phyloP scores from a whole-genome alignment of 345 rosid genomes.

The Syzygium aromaticum region DNA sequence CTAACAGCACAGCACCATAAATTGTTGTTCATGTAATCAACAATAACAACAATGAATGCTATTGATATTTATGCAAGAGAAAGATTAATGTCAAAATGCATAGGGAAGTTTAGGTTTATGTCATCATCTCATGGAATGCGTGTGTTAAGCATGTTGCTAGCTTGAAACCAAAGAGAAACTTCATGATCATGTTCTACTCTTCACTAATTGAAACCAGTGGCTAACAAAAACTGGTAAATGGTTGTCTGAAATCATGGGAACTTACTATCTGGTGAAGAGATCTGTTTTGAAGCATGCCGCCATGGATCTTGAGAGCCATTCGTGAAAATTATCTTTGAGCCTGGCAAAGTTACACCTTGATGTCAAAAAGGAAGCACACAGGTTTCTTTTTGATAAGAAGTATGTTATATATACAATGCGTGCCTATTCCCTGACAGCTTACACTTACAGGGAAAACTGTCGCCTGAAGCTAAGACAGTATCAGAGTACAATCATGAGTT shows the following conservation, averaged over 20 bases:
- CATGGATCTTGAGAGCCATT: slow-evolving; percentile 96
- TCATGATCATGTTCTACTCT: background rate
- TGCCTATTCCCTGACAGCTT: background rate
- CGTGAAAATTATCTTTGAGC: slow-evolving; percentile 72
- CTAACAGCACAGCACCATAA: fast-evolving
- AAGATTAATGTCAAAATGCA: background rate
- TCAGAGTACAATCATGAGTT: background rate
- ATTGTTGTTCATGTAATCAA: background rate
- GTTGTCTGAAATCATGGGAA: background rate
- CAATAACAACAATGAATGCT: background rate
- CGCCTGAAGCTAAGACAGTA: background rate
- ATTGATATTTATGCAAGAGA: background rate
- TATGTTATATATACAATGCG: background rate
- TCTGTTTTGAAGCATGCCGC: slow-evolving; percentile 88
- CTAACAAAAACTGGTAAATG: background rate
- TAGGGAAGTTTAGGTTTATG: background rate
- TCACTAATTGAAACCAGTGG: background rate
- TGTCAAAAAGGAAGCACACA: background rate
- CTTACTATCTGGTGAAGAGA: slow-evolving; percentile 63
- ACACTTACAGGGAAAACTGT: background rate
- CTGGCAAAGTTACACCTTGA: slow-evolving; percentile 20
- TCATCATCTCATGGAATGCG: background rate
- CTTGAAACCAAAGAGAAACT: background rate
- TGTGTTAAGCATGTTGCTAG: background rate
- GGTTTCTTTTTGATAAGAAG: background rate